These are phyloP conservation scores for Phytopythium ostracodes DNA, from an alignment of 352 stramenopile genomes.

Conservation along the genomic window DNA sequence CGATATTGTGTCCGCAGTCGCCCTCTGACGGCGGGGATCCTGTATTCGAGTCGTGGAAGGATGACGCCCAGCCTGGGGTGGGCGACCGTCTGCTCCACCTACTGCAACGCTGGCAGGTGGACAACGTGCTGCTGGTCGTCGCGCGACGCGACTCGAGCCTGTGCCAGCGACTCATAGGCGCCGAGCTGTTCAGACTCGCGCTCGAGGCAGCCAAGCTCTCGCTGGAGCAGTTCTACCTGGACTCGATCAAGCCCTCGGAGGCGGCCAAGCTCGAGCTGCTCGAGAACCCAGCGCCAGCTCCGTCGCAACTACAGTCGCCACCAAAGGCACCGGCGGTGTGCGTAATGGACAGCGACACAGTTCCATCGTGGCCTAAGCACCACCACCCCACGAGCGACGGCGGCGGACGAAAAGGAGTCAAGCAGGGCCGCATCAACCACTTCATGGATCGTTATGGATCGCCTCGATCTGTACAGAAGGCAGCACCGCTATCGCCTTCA, in stretches of 20 bases:
- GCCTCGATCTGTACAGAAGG: slow-evolving; percentile 3
- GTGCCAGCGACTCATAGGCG: slow-evolving; percentile 52
- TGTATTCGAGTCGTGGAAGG: slow-evolving; percentile 48
- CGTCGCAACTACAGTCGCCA: slow-evolving; percentile 7
- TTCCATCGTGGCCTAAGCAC: slow-evolving; percentile 54
- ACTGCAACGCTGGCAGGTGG: slow-evolving; percentile 79
- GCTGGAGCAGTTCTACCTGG: slow-evolving; percentile 71
- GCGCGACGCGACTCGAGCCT: slow-evolving; percentile 61
- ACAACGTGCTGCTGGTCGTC: slow-evolving; percentile 66
- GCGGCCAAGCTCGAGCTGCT: slow-evolving; percentile 47
- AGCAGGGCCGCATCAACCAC: slow-evolving; percentile 65
- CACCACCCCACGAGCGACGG: slow-evolving; percentile 55
- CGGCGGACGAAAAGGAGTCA: slow-evolving; percentile 39
- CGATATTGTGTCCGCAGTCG: slow-evolving; percentile 1
- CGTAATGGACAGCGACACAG: slow-evolving; percentile 49
- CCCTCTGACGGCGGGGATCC: slow-evolving; percentile 15
- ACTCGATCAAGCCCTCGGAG: slow-evolving; percentile 39
- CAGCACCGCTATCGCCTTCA: background rate
- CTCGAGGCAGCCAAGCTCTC: slow-evolving; percentile 68
- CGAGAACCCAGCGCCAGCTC: slow-evolving; percentile 12
- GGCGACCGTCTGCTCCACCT: slow-evolving; percentile 75
- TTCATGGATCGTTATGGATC: slow-evolving; percentile 33
- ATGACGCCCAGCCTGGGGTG: slow-evolving; percentile 47
- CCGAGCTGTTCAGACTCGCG: slow-evolving; percentile 63
- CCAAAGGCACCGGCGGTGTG: slow-evolving; percentile 27